Conservation (phyloP, 2,329 filamentous ascomycete species). For the Fusarium sambucinum region DNA sequence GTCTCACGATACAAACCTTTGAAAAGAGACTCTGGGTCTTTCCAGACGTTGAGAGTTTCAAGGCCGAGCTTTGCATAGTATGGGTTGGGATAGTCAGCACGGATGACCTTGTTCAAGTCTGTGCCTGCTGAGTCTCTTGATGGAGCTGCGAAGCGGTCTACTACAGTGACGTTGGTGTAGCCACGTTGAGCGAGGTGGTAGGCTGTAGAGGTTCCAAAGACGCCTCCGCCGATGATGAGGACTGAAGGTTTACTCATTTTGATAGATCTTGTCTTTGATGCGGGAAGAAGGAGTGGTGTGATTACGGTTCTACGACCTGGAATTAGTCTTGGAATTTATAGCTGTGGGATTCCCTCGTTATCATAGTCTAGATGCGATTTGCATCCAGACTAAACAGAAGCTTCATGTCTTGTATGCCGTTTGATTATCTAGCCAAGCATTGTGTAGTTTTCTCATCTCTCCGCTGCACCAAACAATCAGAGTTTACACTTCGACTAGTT, state of each 20-base stretch:
- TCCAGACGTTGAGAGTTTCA: slow-evolving; percentile 50
- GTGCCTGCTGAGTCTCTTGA: slow-evolving; percentile 66
- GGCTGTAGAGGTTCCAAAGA: slow-evolving; percentile 64
- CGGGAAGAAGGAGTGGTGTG: neutral
- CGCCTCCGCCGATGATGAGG: slow-evolving; percentile 60
- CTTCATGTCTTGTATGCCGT: neutral
- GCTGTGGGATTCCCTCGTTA: neutral
- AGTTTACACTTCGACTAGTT: neutral
- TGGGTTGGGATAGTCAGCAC: slow-evolving; percentile 68
- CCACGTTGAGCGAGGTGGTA: slow-evolving; percentile 59
- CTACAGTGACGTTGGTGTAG: slow-evolving; percentile 61
- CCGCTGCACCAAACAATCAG: neutral
- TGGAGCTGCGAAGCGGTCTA: slow-evolving; percentile 58
- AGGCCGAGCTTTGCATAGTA: slow-evolving; percentile 65
- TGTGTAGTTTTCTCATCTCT: neutral
- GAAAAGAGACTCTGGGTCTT: slow-evolving; percentile 47
- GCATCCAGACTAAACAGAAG: neutral
- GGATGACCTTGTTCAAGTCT: slow-evolving; percentile 72
- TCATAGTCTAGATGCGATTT: neutral
- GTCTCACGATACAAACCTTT: slow-evolving; percentile 49
- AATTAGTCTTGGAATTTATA: neutral
- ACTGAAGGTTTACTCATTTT: slow-evolving; percentile 50
- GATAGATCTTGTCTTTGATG: neutral
- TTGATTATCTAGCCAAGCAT: neutral
- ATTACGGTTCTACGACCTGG: neutral